phyloP scores from a whole-genome alignment of 2,329 filamentous ascomycete species.

The Exophiala mesophila region DNA sequence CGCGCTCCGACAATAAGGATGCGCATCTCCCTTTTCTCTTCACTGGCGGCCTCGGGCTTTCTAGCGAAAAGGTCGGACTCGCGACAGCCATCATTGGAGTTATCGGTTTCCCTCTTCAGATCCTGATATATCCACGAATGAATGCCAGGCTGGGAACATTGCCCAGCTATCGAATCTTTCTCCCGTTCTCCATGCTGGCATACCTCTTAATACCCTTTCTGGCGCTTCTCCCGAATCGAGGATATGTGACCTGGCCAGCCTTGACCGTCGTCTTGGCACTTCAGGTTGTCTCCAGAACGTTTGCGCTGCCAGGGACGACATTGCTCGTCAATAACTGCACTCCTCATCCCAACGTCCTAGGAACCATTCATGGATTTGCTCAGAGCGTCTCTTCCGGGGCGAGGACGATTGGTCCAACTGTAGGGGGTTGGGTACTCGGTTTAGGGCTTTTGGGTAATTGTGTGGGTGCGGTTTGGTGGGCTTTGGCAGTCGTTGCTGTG shows the following conservation, averaged over 20 bases:
- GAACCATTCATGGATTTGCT: slow-evolving; percentile 56
- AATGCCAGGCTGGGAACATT: slow-evolving; percentile 65
- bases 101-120: slow-evolving; percentile 69
- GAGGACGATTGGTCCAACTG: slow-evolving; percentile 52
- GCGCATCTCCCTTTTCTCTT: slow-evolving; percentile 46
- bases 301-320: slow-evolving; percentile 55
- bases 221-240: slow-evolving; percentile 58
- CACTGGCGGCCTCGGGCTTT: slow-evolving; percentile 69
- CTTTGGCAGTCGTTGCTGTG: slow-evolving; percentile 49
- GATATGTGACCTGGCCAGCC: slow-evolving; percentile 56
- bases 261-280: slow-evolving; percentile 60
- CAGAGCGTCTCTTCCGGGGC: slow-evolving; percentile 52
- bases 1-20: slow-evolving; percentile 44
- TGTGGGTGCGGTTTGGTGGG: slow-evolving; percentile 56
- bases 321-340: slow-evolving; percentile 59
- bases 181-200: slow-evolving; percentile 65
- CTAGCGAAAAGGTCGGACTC: slow-evolving; percentile 65
- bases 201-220: slow-evolving; percentile 69
- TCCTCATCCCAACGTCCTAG: slow-evolving; percentile 52
- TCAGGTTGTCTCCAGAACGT: slow-evolving; percentile 69
- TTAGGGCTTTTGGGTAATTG: slow-evolving; percentile 50
- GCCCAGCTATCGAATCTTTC: slow-evolving; percentile 61
- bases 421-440: slow-evolving; percentile 52
- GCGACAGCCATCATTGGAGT: slow-evolving; percentile 71
- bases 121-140: slow-evolving; percentile 65